Evolutionary conservation across 768 basidiomycete species (phyloP).

Genomic region (Strobilomyces echinocephalus): DNA sequence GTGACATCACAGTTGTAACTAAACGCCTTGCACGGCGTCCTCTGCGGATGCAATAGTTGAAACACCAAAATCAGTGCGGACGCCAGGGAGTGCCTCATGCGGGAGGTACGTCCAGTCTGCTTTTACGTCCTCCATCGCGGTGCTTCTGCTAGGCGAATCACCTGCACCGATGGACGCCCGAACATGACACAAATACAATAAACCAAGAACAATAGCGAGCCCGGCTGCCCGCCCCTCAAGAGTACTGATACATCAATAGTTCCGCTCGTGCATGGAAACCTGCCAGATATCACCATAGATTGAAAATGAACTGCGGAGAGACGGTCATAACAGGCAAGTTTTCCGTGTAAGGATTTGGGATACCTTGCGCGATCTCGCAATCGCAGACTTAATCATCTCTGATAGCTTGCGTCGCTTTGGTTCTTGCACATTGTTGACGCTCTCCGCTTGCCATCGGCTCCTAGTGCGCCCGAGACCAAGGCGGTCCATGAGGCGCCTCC

Average conservation of each 20-base stretch:
- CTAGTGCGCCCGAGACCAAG: conserved; percentile 4
- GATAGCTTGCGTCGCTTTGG: conserved; percentile 15
- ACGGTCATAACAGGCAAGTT: conserved; percentile 21
- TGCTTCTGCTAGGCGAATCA: conserved; percentile 8
- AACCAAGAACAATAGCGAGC: conserved; percentile 13
- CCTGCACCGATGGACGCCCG: conserved; percentile 3
- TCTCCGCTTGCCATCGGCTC: background rate
- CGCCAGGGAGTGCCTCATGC: conserved; percentile 4
- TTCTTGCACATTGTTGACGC: conserved; percentile 6
- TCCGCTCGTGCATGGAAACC: conserved; percentile 2
- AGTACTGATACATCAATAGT: background rate
- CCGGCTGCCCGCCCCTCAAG: conserved; percentile 1
- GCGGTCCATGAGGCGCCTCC: conserved; percentile 4
- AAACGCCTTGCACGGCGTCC: conserved; percentile 10
- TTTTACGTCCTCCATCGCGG: conserved; percentile 5
- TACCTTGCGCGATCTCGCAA: conserved; percentile 26
- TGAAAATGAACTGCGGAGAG: conserved; percentile 19
- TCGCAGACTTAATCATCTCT: conserved; percentile 15
- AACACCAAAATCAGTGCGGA: conserved; percentile 18
- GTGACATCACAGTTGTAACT: conserved; percentile 25
- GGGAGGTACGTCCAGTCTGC: conserved; percentile 7
- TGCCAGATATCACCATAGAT: conserved; percentile 16
- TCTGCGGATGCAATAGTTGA: conserved; percentile 19
- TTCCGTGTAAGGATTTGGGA: conserved; percentile 1
- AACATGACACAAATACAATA: conserved; percentile 23